phyloP scores from a whole-genome alignment of 305 asterid genomes.

The Fraxinus ornus region DNA sequence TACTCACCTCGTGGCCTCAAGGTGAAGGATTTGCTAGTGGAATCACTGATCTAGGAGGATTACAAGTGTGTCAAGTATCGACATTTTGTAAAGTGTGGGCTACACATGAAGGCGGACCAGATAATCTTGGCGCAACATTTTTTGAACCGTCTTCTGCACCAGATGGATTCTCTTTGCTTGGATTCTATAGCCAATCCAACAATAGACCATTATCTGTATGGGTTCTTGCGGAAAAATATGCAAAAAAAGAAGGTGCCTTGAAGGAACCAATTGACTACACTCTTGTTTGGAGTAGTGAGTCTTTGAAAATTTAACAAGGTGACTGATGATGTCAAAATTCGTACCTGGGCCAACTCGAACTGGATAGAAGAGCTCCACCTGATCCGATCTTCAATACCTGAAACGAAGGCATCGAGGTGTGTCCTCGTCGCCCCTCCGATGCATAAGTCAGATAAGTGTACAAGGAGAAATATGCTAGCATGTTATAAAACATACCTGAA shows the following conservation, averaged over 20 bases:
- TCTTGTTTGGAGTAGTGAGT: slow-evolving; percentile 72
- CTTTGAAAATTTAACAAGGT: slow-evolving; percentile 47
- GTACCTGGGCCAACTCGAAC: too few relatives aligned
- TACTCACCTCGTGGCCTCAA: slow-evolving; percentile 74
- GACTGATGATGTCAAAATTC: too few relatives aligned
- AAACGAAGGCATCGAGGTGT: too few relatives aligned
- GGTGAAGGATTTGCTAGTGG: slow-evolving; percentile 75
- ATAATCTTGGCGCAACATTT: slow-evolving; percentile 63
- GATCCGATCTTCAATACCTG: too few relatives aligned
- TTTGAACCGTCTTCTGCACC: slow-evolving; percentile 66
- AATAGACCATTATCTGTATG: slow-evolving; percentile 58
- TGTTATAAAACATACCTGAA: too few relatives aligned
- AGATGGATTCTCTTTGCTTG: slow-evolving; percentile 68
- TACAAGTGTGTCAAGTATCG: slow-evolving; percentile 49
- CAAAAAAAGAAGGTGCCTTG: slow-evolving; percentile 27
- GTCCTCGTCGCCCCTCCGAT: too few relatives aligned
- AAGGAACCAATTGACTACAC: slow-evolving; percentile 56
- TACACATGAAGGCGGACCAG: slow-evolving; percentile 71
- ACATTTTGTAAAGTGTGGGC: slow-evolving; percentile 58
- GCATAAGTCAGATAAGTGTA: too few relatives aligned
- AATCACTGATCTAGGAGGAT: slow-evolving; percentile 68
- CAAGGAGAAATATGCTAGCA: too few relatives aligned
- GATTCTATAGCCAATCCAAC: slow-evolving; percentile 70
- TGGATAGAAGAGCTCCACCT: too few relatives aligned
- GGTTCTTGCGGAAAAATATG: slow-evolving; percentile 62